Conservation (phyloP, 2,329 filamentous ascomycete genomes). For the Dichotomopilus funicola region DNA sequence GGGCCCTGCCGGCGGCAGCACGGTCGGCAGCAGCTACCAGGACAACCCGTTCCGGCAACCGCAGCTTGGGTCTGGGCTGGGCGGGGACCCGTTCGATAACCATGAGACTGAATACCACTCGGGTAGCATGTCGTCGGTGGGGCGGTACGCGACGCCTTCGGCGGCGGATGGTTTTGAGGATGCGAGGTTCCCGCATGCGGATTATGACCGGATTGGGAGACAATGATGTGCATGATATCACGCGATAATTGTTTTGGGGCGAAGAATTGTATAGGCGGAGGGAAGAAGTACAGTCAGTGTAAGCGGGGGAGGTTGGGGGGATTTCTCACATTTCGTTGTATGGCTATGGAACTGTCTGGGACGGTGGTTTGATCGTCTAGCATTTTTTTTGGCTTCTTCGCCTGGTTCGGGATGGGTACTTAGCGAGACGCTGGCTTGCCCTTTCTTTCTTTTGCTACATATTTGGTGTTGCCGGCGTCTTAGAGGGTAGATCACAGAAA, state of each 20-base stretch:
- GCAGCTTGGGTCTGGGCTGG: neutral
- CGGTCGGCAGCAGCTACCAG: conserved; percentile 33
- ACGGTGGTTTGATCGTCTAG: neutral
- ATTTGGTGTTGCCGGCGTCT: conserved; percentile 25
- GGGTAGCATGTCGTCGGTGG: conserved; percentile 24
- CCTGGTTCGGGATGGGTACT: conserved; percentile 2
- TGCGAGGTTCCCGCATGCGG: conserved; percentile 49
- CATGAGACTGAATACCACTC: conserved; percentile 44
- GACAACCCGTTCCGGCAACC: conserved; percentile 27
- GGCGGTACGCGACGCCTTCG: conserved; percentile 34
- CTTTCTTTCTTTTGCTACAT: conserved; percentile 1
- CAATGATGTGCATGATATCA: conserved; percentile 26
- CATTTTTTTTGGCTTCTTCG: conserved; percentile 11
- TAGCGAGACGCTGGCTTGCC: neutral
- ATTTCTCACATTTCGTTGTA: neutral
- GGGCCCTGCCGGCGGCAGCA: conserved; percentile 9
- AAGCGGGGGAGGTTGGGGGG: neutral
- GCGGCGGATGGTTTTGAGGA: conserved; percentile 38
- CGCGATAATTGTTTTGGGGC: neutral
- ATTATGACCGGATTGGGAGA: conserved; percentile 46
- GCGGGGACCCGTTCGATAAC: conserved; percentile 40
- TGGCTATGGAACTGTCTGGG: conserved; percentile 1
- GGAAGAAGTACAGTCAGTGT: neutral
- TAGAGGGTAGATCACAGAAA: conserved; percentile 20
- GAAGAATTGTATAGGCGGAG: neutral